Evolutionary conservation across 1,284 basidiomycete species (phyloP).

Genomic region (Trametes versicolor): DNA sequence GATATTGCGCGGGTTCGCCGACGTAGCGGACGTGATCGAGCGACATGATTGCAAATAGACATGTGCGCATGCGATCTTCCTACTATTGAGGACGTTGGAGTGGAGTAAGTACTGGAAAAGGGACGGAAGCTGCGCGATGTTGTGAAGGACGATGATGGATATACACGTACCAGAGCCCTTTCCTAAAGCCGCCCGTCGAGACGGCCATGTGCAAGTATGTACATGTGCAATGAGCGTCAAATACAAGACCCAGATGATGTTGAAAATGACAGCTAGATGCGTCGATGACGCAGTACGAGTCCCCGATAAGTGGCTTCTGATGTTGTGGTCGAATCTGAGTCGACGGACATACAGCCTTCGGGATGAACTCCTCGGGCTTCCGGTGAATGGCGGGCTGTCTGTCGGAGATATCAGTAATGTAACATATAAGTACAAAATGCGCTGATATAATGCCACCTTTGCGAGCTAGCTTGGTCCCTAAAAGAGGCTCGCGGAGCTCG

Average conservation of each 20-base stretch:
- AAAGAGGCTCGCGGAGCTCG: background rate
- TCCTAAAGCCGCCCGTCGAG: background rate
- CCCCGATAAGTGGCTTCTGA: background rate
- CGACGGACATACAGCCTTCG: background rate
- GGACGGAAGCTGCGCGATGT: background rate
- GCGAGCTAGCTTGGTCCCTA: background rate
- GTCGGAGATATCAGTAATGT: background rate
- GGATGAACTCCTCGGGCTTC: background rate
- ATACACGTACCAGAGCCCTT: background rate
- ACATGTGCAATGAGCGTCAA: background rate
- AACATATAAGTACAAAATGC: background rate
- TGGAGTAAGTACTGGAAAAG: background rate
- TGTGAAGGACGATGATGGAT: slow-evolving; percentile 9
- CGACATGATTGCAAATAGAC: slow-evolving; percentile 1
- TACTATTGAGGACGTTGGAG: no score
- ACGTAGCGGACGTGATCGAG: slow-evolving; percentile 7
- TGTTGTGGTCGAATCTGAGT: background rate
- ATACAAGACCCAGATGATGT: background rate
- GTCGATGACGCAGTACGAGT: no score
- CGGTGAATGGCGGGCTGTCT: background rate
- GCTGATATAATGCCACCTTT: background rate
- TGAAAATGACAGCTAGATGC: no score
- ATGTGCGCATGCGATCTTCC: background rate
- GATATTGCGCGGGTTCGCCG: background rate
- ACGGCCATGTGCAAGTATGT: background rate